Conservation (phyloP, 768 basidiomycete genomes). For the Hygrophorus russula region DNA sequence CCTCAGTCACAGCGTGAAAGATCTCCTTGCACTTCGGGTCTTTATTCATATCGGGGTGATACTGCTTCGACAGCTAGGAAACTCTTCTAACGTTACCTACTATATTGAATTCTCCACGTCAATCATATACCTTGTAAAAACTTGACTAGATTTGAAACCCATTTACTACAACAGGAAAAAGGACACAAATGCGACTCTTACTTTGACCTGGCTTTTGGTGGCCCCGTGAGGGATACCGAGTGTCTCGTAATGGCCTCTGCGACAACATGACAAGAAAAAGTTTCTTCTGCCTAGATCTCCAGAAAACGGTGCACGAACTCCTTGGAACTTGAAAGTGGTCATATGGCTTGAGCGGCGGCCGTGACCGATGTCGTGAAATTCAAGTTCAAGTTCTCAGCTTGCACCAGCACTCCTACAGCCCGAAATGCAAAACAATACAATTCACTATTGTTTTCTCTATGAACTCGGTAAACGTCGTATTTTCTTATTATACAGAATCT, state of each 20-base stretch:
- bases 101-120: background rate
- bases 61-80: constrained; percentile 23
- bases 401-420: too few relatives aligned
- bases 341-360: background rate
- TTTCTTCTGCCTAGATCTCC: background rate
- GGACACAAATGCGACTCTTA: constrained; percentile 7
- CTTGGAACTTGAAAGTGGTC: too few relatives aligned
- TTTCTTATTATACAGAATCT: too few relatives aligned
- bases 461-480: too few relatives aligned
- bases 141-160: constrained; percentile 21
- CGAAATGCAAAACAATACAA: too few relatives aligned
- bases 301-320: too few relatives aligned
- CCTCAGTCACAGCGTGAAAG: constrained; percentile 30
- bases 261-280: constrained; percentile 16
- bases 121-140: constrained; percentile 26
- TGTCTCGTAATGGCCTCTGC: constrained; percentile 26
- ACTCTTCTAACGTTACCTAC: background rate
- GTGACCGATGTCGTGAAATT: background rate
- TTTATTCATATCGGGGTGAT: constrained; percentile 38
- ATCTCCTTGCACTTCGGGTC: constrained; percentile 26
- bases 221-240: constrained; percentile 26
- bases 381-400: too few relatives aligned
- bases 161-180: too few relatives aligned
- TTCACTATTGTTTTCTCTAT: too few relatives aligned
- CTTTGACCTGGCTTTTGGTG: constrained; percentile 33